Base-by-base conservation (phyloP, 192 early-diverging fungal genomes). In the Dimargaris verticillata region DNA sequence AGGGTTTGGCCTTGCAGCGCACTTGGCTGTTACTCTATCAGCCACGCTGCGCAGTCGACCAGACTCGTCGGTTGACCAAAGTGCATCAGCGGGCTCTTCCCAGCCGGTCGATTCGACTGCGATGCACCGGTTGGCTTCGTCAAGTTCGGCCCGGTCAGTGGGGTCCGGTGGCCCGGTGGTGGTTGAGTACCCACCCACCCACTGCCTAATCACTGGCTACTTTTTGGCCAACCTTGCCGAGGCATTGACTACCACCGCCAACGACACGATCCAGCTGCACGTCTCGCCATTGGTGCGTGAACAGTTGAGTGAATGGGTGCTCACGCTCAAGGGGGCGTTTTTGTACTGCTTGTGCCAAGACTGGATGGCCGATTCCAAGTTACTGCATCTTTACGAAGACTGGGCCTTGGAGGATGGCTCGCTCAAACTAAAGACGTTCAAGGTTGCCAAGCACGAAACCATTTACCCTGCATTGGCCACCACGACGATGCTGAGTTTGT, bases 181-280 rank as follows among this genome's bases (percentile, higher is more conserved):
- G 64, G 14, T 52, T 51, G 10, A 63, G 64, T 25, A 59, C 75
- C 66, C 78, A 61, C 65, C 63, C 73, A 72, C 80, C 66, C 76
- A 72, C 73, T 78, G 79, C 69, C 47, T 80, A 74, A 50, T 83
- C 48, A 75, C 82, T 9, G 82, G 84, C 1, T 82, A 88, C 63
- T 93, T 86, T 71, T 76, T 89, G 60, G 78, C 81, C 6, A 81
- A 77, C 22, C 80, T 91, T 25, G 79, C 90, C 51, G 83, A 77
- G 29, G 81, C 84, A 45, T 68, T 96, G 18, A 81, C 78, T 38
- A 83, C 84, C 59, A 86, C 85, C 20, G 85, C 84, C 54, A 85
- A 84, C 63, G 88, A 88, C 66, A 79, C 89, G 49, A 82, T 83
- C 62, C 74, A 70, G 11, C 78, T 91, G 29, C 78, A 84, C 63